Conservation (phyloP, 2,329 filamentous ascomycete species). For the Escovopsis sp. region DNA sequence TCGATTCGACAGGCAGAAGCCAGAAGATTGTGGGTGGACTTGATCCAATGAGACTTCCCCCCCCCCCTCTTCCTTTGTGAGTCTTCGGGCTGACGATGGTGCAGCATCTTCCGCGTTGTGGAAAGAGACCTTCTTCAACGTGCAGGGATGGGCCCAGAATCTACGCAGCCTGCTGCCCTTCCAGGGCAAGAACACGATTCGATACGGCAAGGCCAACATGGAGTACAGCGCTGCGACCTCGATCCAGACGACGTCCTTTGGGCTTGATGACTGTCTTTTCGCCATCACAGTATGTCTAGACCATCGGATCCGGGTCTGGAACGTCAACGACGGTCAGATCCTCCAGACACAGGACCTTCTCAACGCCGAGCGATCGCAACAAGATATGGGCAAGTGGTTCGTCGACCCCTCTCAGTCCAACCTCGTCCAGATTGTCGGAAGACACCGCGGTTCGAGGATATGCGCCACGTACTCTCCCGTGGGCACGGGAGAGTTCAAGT, state of each 20-base stretch:
- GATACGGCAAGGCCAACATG: conserved; percentile 48
- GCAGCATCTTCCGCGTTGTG: conserved; percentile 28
- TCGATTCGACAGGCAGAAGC: conserved; percentile 47
- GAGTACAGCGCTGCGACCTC: conserved; percentile 55
- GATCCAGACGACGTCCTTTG: conserved; percentile 37
- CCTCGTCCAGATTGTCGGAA: conserved; percentile 57
- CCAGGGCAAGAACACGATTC: conserved; percentile 47
- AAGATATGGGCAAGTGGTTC: conserved; percentile 57
- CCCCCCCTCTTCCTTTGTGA: too few species aligned
- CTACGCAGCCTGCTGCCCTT: conserved; percentile 53
- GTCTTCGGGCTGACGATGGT: not conserved
- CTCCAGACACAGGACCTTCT: conserved; percentile 67
- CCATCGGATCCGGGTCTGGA: conserved; percentile 82
- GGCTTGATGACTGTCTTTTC: conserved; percentile 35
- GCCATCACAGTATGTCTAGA: conserved; percentile 77
- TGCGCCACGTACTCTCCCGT: conserved; percentile 80
- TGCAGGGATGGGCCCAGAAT: conserved; percentile 56
- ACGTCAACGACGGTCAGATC: conserved; percentile 65
- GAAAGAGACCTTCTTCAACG: conserved; percentile 60
- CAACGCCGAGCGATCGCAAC: conserved; percentile 47
- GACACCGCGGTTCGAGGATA: conserved; percentile 34
- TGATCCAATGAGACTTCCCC: not conserved
- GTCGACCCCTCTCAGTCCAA: conserved; percentile 69
- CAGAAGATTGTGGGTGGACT: conserved; percentile 28
- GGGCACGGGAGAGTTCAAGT: conserved; percentile 81